A percentile compares a stretch with the other conserved stretches of the same genome.
Evolutionary conservation across 2,329 filamentous ascomycete species (phyloP).

Genomic region (Fusarium humuli): DNA sequence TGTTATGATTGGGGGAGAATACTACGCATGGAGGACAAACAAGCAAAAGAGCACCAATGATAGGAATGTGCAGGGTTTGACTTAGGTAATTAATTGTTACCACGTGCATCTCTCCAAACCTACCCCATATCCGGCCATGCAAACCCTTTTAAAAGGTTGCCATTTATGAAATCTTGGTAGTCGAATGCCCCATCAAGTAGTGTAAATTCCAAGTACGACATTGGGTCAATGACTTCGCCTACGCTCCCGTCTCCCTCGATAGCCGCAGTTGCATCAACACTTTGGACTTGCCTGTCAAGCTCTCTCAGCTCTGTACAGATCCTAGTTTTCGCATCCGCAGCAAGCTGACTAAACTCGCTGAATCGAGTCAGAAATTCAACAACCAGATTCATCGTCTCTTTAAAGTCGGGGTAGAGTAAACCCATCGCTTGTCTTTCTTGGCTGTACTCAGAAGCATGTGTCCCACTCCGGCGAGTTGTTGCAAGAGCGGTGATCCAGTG

Average conservation of each 20-base stretch:
- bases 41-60: constrained; percentile 8
- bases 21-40: constrained; percentile 51
- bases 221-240: not conserved
- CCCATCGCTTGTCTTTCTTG: not conserved
- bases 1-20: constrained; percentile 50
- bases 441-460: not conserved
- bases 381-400: not conserved
- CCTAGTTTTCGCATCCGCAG: not conserved
- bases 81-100: not conserved
- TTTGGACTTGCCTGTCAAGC: not conserved
- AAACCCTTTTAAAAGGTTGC: not conserved
- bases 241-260: not conserved
- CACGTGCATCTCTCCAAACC: no score
- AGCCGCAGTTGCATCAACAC: not conserved
- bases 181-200: not conserved
- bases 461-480: not conserved
- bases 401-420: not conserved
- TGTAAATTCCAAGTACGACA: not conserved
- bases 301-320: not conserved
- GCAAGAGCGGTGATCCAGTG: not conserved
- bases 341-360: not conserved
- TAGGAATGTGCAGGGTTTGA: not conserved
- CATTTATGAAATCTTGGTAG: not conserved
- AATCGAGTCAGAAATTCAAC: not conserved
- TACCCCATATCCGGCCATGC: not conserved